phyloP scores from a whole-genome alignment of 1,284 basidiomycete genomes.

The Ganoderma resinaceum region DNA sequence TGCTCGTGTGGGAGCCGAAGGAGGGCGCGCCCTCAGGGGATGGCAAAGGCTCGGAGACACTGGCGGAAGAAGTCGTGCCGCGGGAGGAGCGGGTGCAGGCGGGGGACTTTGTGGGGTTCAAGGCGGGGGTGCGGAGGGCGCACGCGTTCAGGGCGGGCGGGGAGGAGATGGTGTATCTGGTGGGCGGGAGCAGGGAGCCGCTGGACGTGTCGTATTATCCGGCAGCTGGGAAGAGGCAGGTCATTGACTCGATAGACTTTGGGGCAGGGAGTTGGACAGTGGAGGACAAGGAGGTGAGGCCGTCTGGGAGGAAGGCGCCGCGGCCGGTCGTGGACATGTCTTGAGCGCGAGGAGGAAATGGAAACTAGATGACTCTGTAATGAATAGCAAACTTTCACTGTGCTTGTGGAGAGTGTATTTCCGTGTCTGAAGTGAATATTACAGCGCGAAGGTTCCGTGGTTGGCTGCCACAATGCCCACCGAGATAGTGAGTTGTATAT shows the following conservation, averaged over 20 bases:
- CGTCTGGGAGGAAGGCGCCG: constrained; percentile 6
- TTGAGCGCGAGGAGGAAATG: background rate
- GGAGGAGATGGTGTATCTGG: constrained; percentile 35
- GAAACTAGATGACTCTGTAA: background rate
- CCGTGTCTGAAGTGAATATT: too few species aligned
- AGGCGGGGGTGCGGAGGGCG: constrained; percentile 31
- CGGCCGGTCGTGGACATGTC: background rate
- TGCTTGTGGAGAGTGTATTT: too few species aligned
- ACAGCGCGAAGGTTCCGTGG: too few species aligned
- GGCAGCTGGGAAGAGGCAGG: constrained; percentile 22
- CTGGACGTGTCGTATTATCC: constrained; percentile 37
- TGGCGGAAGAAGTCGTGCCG: constrained; percentile 8
- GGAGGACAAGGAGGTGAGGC: constrained; percentile 22
- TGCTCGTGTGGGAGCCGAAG: constrained; percentile 29
- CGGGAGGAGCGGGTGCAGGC: constrained; percentile 31
- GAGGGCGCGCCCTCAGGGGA: constrained; percentile 1
- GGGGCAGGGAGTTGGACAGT: constrained; percentile 20
- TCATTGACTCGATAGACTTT: constrained; percentile 22
- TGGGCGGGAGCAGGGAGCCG: constrained; percentile 35
- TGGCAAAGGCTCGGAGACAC: constrained; percentile 12
- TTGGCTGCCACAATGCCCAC: too few species aligned
- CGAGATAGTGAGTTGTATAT: too few species aligned
- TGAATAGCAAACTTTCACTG: too few species aligned
- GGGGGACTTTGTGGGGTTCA: constrained; percentile 41
- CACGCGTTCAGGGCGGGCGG: constrained; percentile 33